These are phyloP conservation scores for Fusarium anthophilum DNA, from an alignment of 2,329 filamentous ascomycete genomes.

Conservation along the genomic window DNA sequence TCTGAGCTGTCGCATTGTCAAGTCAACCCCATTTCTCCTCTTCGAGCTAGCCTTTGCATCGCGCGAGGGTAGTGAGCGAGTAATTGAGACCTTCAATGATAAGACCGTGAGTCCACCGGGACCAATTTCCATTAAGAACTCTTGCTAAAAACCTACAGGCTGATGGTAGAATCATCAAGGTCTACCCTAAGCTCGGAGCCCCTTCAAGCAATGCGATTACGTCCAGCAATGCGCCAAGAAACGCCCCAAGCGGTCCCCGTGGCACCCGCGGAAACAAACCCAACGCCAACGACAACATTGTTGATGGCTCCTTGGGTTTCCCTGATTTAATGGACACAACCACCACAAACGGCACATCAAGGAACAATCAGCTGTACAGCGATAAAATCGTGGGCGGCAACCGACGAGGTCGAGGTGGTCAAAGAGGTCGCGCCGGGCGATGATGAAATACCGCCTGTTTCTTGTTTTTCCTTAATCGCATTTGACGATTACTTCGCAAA, in stretches of 20 bases:
- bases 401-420: slow-evolving; percentile 42
- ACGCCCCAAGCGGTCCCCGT: slow-evolving; percentile 47
- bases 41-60: slow-evolving; percentile 80
- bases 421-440: slow-evolving; percentile 38
- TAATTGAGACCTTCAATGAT: slow-evolving; percentile 80
- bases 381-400: slow-evolving; percentile 53
- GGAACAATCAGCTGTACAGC: slow-evolving; percentile 59
- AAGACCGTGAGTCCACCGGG: slow-evolving; percentile 63
- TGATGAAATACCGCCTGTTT: slow-evolving; percentile 6
- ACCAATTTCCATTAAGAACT: neutral
- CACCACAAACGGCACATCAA: slow-evolving; percentile 32
- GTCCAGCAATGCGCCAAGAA: slow-evolving; percentile 32
- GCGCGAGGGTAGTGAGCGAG: slow-evolving; percentile 76
- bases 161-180: slow-evolving; percentile 77
- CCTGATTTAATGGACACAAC: slow-evolving; percentile 55
- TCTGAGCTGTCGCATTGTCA: slow-evolving; percentile 72
- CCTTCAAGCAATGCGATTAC: slow-evolving; percentile 34
- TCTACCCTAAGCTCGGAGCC: slow-evolving; percentile 71
- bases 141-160: slow-evolving; percentile 58
- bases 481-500: neutral
- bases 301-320: slow-evolving; percentile 66
- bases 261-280: slow-evolving; percentile 36
- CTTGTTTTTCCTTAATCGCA: neutral
- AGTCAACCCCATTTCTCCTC: slow-evolving; percentile 75
- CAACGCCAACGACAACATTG: slow-evolving; percentile 50